These are phyloP conservation scores for Trichoderma aggressivum DNA, from an alignment of 2,329 filamentous ascomycete genomes.

Conservation along the genomic window DNA sequence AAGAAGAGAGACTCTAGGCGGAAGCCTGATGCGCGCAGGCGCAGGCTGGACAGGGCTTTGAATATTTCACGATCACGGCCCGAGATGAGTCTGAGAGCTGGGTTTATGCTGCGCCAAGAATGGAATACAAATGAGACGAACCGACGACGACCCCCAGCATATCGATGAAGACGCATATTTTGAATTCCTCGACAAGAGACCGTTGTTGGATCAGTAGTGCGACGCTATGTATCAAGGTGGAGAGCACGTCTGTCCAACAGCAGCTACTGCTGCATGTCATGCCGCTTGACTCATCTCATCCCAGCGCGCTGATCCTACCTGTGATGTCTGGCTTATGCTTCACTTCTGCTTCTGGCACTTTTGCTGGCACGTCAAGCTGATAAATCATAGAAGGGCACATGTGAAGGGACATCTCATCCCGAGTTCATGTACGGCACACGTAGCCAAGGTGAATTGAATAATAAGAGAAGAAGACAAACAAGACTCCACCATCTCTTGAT, in stretches of 20 bases:
- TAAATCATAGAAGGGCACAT: background rate
- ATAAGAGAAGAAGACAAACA: background rate
- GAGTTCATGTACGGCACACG: background rate
- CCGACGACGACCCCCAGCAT: background rate
- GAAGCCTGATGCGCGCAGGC: background rate
- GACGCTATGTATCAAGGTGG: conserved; percentile 12
- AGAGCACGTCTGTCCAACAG: conserved; percentile 1
- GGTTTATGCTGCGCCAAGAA: background rate
- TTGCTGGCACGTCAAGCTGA: background rate
- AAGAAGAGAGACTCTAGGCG: background rate
- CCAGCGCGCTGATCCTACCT: background rate
- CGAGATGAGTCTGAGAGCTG: background rate
- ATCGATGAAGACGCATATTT: background rate
- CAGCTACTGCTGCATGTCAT: conserved; percentile 13
- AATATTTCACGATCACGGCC: background rate
- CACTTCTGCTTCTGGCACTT: background rate
- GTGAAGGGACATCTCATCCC: background rate
- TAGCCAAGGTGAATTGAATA: background rate
- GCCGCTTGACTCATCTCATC: conserved; percentile 4
- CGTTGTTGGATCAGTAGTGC: conserved; percentile 6
- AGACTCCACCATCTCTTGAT: background rate
- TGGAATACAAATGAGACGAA: background rate
- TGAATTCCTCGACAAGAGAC: background rate
- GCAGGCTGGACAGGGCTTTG: too few species aligned
- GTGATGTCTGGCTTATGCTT: background rate